Evolutionary conservation across 1,139 yeast species (phyloP).

Genomic region (Saccharomyces uvarum): DNA sequence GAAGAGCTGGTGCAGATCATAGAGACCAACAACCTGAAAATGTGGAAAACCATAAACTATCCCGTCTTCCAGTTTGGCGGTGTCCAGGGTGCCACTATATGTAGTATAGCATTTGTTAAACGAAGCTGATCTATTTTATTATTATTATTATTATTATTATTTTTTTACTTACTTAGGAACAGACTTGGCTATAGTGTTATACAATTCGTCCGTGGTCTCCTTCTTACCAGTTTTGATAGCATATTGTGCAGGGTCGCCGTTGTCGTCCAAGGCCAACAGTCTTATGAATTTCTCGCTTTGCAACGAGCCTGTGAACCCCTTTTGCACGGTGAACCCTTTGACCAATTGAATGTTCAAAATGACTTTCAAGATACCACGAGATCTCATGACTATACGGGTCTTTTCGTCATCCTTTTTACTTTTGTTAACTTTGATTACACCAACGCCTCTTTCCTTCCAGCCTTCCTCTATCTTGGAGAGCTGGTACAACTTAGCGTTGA

Average conservation of each 20-base stretch:
- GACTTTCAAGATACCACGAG: constrained; percentile 77
- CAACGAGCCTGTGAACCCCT: constrained; percentile 82
- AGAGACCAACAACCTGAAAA: constrained; percentile 37
- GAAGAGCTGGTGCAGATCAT: constrained; percentile 57
- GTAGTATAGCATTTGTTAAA: constrained; percentile 70
- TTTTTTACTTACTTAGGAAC: constrained; percentile 14
- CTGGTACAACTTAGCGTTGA: constrained; percentile 75
- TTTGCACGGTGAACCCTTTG: constrained; percentile 49
- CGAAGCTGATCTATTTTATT: constrained; percentile 2
- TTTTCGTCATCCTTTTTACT: constrained; percentile 24
- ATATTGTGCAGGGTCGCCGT: constrained; percentile 68
- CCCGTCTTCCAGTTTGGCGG: constrained; percentile 89
- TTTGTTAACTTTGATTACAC: constrained; percentile 73
- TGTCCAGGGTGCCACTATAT: constrained; percentile 74
- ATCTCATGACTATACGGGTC: constrained; percentile 78
- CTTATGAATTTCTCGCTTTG: constrained; percentile 75
- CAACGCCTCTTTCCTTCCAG: constrained; percentile 95
- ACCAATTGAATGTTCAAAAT: constrained; percentile 68
- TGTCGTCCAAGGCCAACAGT: constrained; percentile 48
- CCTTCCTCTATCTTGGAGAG: constrained; percentile 59
- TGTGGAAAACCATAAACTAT: constrained; percentile 60
- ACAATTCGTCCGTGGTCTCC: constrained; percentile 53
- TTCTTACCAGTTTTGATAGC: constrained; percentile 66
- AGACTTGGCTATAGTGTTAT: constrained; percentile 40
- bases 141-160: neutral